Percentiles rank a stretch among this genome's conserved stretches.
phyloP scores from a whole-genome alignment of 192 early-diverging fungal genomes.

The Ambispora gerdemannii region DNA sequence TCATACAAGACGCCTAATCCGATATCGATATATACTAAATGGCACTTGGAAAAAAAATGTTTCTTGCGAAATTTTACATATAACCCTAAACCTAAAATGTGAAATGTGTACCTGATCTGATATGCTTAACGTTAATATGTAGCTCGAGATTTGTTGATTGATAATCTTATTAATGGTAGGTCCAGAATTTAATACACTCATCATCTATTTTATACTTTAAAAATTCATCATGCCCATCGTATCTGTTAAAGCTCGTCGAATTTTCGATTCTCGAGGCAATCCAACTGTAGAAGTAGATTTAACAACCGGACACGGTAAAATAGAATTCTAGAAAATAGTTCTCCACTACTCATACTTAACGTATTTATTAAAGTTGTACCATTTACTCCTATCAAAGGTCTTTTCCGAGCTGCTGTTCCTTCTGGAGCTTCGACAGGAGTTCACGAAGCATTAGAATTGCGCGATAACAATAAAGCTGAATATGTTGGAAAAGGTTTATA shows the following conservation, averaged over 20 bases:
- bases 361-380: background rate
- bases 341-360: too few species aligned
- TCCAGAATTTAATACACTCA: too few species aligned
- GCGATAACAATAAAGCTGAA: constrained; percentile 77
- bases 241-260: constrained; percentile 89
- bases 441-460: constrained; percentile 98
- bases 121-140: too few species aligned
- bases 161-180: too few species aligned
- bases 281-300: constrained; percentile 98
- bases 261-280: constrained; percentile 99
- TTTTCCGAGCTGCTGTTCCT: constrained; percentile 96
- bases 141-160: too few species aligned
- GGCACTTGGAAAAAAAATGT: too few species aligned
- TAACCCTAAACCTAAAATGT: too few species aligned
- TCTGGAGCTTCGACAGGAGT: constrained; percentile 98
- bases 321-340: too few species aligned
- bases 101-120: too few species aligned
- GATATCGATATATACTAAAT: too few species aligned
- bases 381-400: constrained; percentile 42
- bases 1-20: too few species aligned
- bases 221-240: constrained; percentile 57
- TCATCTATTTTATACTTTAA: background rate
- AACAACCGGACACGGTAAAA: constrained; percentile 85
- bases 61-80: too few species aligned
- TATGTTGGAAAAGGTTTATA: constrained; percentile 92